Base-by-base conservation (phyloP, 225 moss, liverwort and hornwort species). In the Pleurozium schreberi region DNA sequence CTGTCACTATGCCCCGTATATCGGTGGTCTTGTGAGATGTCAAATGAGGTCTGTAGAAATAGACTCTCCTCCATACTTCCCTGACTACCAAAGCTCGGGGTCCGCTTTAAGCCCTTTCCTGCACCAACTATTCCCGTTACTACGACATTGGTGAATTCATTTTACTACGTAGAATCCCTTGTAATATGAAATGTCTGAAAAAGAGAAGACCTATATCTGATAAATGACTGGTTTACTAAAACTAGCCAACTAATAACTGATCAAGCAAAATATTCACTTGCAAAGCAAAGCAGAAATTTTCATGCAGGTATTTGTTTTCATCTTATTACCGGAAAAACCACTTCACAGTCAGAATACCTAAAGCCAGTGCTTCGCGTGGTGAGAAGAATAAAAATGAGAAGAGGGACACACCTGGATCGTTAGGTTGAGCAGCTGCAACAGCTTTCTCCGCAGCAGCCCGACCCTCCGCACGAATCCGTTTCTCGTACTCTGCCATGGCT, bases 401-500 rank as follows among this genome's bases (percentile, higher is more conserved):
- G 53, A 79, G 85, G 79, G 82, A 89, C 96, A 85, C 87, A 97
- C 96, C 95, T 78, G 91, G 82, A 87, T 99, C 99, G 80, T 89
- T 93, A 69, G 95, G 92, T 81, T 95, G 96, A 80, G 95, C 88
- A 91, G 95, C 90, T 71, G 91, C 90, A 85, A 89, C 95, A 92
- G 93, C 93, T 92, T 96, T 97, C 78, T 99, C 97, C 30, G 95
- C 94, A 66, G 95, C 94, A 74, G 95, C 93, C 80, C 96, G 95
- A 64, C 96, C 96, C 84, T 99, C 99, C 62, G 95, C 95, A 76
- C 96, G 95, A 88, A 97, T 93, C 21, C 96, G 95, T 91, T 96
- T 99, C 94, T 99, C 98, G 82, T 97, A 96, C 78, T 99, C 99
- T 57, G 94, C 97, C 91, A 95, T 94, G 83, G 96, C 92, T 87